Conservation (phyloP, 1,139 yeast species). For the Komagataea norvegica region DNA sequence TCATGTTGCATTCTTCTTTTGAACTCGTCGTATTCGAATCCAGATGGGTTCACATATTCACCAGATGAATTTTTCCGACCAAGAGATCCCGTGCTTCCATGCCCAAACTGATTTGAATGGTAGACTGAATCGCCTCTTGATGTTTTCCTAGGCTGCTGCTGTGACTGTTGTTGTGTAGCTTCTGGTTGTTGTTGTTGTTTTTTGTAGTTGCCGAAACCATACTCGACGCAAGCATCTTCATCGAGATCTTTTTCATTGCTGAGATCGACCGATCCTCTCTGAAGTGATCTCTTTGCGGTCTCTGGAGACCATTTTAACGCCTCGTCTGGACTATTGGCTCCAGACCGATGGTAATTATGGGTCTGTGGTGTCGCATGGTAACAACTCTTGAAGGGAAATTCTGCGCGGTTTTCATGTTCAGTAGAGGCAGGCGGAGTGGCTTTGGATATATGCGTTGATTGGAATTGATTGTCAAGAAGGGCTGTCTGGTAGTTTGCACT, state of each 20-base stretch:
- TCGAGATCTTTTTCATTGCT: constrained; percentile 6
- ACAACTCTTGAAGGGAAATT: constrained; percentile 6
- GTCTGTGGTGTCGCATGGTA: constrained; percentile 2
- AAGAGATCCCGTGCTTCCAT: too few relatives aligned
- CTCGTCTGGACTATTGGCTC: not conserved
- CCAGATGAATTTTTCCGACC: too few relatives aligned
- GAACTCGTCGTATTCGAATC: constrained; percentile 22
- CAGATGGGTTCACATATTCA: constrained; percentile 4
- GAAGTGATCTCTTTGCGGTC: constrained; percentile 14
- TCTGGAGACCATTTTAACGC: constrained; percentile 13
- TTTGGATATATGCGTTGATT: constrained; percentile 5
- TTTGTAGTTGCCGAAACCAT: not conserved
- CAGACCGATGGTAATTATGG: not conserved
- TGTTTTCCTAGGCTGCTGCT: not conserved
- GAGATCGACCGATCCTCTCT: constrained; percentile 13
- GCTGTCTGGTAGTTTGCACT: constrained; percentile 17
- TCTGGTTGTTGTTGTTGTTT: not conserved
- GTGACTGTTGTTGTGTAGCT: not conserved
- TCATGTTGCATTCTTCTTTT: constrained; percentile 23
- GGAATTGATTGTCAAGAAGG: constrained; percentile 9
- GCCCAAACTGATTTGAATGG: constrained; percentile 20
- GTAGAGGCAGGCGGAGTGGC: constrained; percentile 2
- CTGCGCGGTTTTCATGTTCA: not conserved
- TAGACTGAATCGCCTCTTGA: constrained; percentile 7
- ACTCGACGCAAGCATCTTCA: constrained; percentile 4